These are phyloP conservation scores for Salix caprea DNA, from an alignment of 345 rosid genomes.

Conservation along the genomic window DNA sequence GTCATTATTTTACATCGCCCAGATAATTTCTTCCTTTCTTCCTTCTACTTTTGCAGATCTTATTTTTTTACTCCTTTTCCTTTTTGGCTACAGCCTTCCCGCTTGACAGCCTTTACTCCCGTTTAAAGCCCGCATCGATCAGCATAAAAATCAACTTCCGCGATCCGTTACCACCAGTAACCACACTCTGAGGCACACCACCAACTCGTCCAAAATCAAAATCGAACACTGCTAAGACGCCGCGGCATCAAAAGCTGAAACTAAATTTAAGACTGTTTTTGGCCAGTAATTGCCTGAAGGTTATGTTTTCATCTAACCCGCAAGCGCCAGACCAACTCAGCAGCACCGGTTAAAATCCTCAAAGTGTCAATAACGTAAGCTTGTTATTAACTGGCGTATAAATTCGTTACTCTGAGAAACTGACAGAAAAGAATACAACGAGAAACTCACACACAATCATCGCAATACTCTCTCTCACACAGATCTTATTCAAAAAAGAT, in stretches of 20 bases:
- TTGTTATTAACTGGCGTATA: not conserved
- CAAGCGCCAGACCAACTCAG: too few species aligned
- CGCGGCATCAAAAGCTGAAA: too few species aligned
- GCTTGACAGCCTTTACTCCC: not conserved
- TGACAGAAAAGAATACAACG: conserved; percentile 5
- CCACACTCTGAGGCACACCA: not conserved
- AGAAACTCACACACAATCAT: conserved; percentile 11
- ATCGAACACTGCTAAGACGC: too few species aligned
- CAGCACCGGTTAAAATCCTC: not conserved
- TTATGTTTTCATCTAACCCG: too few species aligned
- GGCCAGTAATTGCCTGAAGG: too few species aligned
- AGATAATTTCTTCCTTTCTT: not conserved
- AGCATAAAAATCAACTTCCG: not conserved
- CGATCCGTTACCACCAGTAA: not conserved
- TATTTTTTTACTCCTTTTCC: too few species aligned
- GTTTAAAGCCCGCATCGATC: not conserved
- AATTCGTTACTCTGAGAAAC: conserved; percentile 10
- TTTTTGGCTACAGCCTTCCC: not conserved
- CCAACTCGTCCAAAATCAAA: not conserved
- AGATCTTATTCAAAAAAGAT: conserved; percentile 4
- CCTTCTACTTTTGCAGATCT: too few species aligned
- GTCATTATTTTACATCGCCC: too few species aligned
- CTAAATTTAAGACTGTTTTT: too few species aligned
- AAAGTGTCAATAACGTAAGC: not conserved
- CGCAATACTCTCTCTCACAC: conserved; percentile 21